Conservation (phyloP, 1,284 basidiomycete genomes). For the Tylopilus orsonianus region DNA sequence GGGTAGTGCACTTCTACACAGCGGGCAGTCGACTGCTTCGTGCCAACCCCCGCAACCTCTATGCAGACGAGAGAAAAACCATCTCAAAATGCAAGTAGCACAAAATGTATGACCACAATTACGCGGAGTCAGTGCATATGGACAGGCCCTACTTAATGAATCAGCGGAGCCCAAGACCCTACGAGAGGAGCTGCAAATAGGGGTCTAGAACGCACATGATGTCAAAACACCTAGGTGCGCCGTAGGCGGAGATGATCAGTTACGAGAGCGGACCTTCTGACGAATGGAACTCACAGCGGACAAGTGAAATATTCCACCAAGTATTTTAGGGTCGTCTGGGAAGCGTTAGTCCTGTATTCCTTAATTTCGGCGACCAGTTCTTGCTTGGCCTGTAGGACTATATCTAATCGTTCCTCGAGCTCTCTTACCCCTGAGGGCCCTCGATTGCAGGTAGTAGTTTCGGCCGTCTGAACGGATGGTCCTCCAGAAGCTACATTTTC, state of each 20-base stretch:
- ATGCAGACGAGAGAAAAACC: conserved; percentile 66
- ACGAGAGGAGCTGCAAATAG: conserved; percentile 6
- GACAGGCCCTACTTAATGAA: conserved; percentile 47
- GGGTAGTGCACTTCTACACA: conserved; percentile 56
- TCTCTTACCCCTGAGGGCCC: conserved; percentile 11
- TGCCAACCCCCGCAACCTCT: conserved; percentile 63
- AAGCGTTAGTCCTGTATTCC: conserved; percentile 35
- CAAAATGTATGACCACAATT: conserved; percentile 68
- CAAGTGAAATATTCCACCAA: conserved; percentile 57
- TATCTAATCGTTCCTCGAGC: conserved; percentile 39
- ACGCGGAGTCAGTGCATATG: conserved; percentile 54
- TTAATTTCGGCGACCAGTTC: conserved; percentile 41
- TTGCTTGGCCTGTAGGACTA: conserved; percentile 39
- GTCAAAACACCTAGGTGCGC: conserved; percentile 41
- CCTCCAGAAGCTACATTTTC: not conserved
- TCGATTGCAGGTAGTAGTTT: not conserved
- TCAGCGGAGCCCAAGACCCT: conserved; percentile 12
- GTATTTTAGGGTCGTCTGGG: conserved; percentile 42
- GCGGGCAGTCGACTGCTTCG: conserved; percentile 61
- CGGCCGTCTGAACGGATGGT: not conserved
- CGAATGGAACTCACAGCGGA: conserved; percentile 24
- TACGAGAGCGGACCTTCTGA: conserved; percentile 4
- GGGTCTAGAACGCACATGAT: conserved; percentile 36
- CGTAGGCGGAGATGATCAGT: conserved; percentile 12
- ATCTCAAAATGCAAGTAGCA: conserved; percentile 60